Base-by-base conservation (phyloP, 1,284 basidiomycete genomes). In the Boletellus deceptivus region DNA sequence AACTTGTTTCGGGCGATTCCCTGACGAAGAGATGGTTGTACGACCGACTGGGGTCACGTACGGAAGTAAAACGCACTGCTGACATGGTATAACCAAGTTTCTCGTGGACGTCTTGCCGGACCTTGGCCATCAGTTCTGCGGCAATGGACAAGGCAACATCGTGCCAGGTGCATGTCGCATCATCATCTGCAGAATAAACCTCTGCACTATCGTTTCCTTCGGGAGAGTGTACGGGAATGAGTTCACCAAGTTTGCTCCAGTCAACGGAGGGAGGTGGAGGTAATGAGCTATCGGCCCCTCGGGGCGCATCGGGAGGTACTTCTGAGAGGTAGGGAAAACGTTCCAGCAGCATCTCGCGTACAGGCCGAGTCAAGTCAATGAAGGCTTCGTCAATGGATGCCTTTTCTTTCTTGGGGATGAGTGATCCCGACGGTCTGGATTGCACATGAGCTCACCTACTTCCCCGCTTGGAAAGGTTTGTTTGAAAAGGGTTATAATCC, bases 1-100 rank as follows among this genome's bases (percentile, higher is more conserved):
- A 94, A 91, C 68, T 98, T 99, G 70, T 98, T 99, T 58, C 89
- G 78, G 2, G 92, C 88, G 50, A 99, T 89, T 2, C 97, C 97
- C 82, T 93, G 9, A 33, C 14, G 27, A 48, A 18, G 17, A 18
- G 18, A 33, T 25, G 33, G 38, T 16, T 48, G 7, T 9, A 31
- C 38, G 41, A 37, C 52, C 22, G 31, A 48, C n/a, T 22, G 40
- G 48, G 31, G 18, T 20, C 14, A 42, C 14, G 22, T 43, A 38
- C 6, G 40, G 36, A 22, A 44, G n/a, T 17, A 49, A 14, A 44
- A 70, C 85, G 54, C 59, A 93, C 91, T 16, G 97, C 96, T 42
- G 93, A 95, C 46, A 92, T 97, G 7, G 93, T 94, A 64, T 99
- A 99, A 16, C 93, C 91, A 20, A 99, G 75, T 59, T 83, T 79